Conservation (phyloP, 2,329 filamentous ascomycete genomes). For the Camillea tinctor region DNA sequence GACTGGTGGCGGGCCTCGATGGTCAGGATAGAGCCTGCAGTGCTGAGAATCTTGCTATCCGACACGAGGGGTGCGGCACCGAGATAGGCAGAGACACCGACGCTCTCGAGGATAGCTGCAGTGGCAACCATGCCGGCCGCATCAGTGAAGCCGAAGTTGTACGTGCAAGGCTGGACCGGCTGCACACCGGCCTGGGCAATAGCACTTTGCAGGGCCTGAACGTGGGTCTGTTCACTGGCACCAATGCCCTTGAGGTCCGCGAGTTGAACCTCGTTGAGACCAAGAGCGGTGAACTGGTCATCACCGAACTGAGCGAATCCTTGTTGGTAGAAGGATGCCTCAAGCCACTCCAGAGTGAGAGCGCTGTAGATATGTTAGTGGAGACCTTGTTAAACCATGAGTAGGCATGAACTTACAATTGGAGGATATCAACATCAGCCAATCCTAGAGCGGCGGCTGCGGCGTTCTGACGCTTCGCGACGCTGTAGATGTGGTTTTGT, state of each 20-base stretch:
- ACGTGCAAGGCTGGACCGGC: slow-evolving; percentile 68
- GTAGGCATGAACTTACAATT: slow-evolving; percentile 49
- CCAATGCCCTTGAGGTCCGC: slow-evolving; percentile 62
- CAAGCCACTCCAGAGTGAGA: slow-evolving; percentile 72
- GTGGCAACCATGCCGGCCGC: slow-evolving; percentile 67
- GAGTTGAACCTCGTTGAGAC: slow-evolving; percentile 54
- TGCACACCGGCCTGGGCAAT: slow-evolving; percentile 61
- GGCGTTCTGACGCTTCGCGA: slow-evolving; percentile 51
- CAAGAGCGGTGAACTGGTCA: slow-evolving; percentile 62
- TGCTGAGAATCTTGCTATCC: slow-evolving; percentile 58
- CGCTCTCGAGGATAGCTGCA: slow-evolving; percentile 68
- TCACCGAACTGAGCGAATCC: slow-evolving; percentile 67
- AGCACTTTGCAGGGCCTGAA: slow-evolving; percentile 56
- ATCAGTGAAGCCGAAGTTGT: slow-evolving; percentile 69
- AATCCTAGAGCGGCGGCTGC: slow-evolving; percentile 47
- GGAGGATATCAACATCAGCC: slow-evolving; percentile 54
- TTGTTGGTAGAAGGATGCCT: slow-evolving; percentile 69
- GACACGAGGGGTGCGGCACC: slow-evolving; percentile 67
- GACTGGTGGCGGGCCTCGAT: slow-evolving; percentile 74
- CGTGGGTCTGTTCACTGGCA: slow-evolving; percentile 62
- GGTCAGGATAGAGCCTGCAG: slow-evolving; percentile 69
- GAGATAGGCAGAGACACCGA: slow-evolving; percentile 72
- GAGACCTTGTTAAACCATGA: not conserved
- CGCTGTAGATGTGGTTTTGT: slow-evolving; percentile 46
- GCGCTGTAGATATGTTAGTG: slow-evolving; percentile 46